A percentile compares a stretch with the other conserved stretches of the same genome.
phyloP scores from a whole-genome alignment of 192 early-diverging fungal species.

The Thamnidium elegans region DNA sequence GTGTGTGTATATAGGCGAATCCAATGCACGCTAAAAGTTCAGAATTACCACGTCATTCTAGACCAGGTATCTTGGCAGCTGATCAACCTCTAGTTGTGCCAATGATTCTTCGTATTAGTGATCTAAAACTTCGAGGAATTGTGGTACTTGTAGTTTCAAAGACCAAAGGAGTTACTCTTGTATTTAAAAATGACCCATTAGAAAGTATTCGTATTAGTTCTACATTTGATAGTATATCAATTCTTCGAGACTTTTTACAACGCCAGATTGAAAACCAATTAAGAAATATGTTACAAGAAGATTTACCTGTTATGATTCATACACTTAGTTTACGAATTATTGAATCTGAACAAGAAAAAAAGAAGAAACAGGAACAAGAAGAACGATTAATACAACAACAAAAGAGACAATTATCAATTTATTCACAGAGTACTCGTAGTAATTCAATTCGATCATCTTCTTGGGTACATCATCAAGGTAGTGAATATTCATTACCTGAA shows the following conservation, averaged over 20 bases:
- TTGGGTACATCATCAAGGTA: background rate
- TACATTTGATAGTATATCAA: slow-evolving; percentile 94
- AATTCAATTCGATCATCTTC: too few species aligned
- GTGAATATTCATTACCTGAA: background rate
- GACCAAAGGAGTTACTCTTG: slow-evolving; percentile 90
- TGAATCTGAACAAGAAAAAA: slow-evolving; percentile 52
- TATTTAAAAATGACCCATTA: slow-evolving; percentile 96
- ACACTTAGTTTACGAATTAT: slow-evolving; percentile 75
- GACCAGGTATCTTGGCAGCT: slow-evolving; percentile 77
- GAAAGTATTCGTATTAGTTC: slow-evolving; percentile 91
- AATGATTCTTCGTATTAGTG: slow-evolving; percentile 89
- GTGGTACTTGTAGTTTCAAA: slow-evolving; percentile 93
- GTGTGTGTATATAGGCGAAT: slow-evolving; percentile 82
- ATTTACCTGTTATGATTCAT: slow-evolving; percentile 92
- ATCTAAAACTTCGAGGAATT: slow-evolving; percentile 86
- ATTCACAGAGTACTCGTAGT: background rate
- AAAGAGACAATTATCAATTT: background rate
- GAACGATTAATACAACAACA: slow-evolving; percentile 9
- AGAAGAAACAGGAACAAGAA: slow-evolving; percentile 13
- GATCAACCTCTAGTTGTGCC: slow-evolving; percentile 94
- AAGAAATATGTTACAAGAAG: slow-evolving; percentile 88
- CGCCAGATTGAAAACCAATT: slow-evolving; percentile 87
- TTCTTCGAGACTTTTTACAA: slow-evolving; percentile 85
- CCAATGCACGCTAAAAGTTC: slow-evolving; percentile 61
- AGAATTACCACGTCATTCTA: slow-evolving; percentile 59